Percentiles rank a stretch among this genome's conserved stretches.
Conservation (phyloP, 257 asterid species). For the Salvia rosmarinus region DNA sequence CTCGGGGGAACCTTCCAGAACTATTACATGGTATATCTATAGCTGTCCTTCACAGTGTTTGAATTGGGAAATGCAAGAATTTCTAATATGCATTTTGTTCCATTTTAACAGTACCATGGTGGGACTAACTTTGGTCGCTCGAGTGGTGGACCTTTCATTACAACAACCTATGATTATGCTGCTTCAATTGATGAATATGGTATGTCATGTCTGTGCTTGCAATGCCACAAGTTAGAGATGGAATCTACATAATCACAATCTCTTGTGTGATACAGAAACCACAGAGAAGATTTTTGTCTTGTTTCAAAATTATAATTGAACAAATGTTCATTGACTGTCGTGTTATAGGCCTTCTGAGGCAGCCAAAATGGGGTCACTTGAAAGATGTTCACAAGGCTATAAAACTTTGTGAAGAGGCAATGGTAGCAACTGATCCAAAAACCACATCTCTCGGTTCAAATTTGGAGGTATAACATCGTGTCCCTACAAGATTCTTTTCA, state of each 20-base stretch:
- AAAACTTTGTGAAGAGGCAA: conserved; percentile 86
- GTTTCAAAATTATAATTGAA: background rate
- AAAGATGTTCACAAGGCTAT: conserved; percentile 80
- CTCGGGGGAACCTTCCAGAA: conserved; percentile 93
- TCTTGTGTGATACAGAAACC: background rate
- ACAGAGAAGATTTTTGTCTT: background rate
- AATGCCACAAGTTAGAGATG: background rate
- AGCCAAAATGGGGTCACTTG: conserved; percentile 91
- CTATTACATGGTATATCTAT: conserved; percentile 79
- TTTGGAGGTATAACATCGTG: conserved; percentile 60
- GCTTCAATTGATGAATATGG: conserved; percentile 96
- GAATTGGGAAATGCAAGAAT: background rate
- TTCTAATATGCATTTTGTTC: background rate
- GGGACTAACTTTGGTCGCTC: conserved; percentile 92
- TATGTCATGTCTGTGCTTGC: conserved; percentile 32
- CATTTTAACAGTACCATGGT: conserved; percentile 72
- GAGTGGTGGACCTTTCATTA: conserved; percentile 84
- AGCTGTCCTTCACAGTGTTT: background rate
- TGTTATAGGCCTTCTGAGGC: conserved; percentile 60
- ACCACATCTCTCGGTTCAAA: conserved; percentile 65
- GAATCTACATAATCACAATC: background rate
- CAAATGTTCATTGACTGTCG: conserved; percentile 7
- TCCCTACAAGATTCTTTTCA: background rate
- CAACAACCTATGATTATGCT: conserved; percentile 91
- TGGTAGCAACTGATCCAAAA: conserved; percentile 70